phyloP scores from a whole-genome alignment of 2,329 filamentous ascomycete genomes.

The Amylocarpus encephaloides region DNA sequence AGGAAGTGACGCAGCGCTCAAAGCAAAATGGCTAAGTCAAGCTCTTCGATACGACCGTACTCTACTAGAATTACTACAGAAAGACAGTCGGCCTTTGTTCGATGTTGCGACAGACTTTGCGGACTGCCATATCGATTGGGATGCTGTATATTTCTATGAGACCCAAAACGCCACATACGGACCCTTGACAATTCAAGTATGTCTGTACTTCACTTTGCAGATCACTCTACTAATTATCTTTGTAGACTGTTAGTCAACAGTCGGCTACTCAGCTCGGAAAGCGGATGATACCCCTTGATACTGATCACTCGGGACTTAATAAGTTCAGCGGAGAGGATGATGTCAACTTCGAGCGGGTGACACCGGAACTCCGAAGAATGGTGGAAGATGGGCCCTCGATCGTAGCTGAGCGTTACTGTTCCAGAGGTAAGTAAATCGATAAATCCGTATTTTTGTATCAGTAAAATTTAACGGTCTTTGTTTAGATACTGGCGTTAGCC shows the following conservation, averaged over 20 bases:
- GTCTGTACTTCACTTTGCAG: too few relatives aligned
- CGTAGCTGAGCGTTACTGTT: slow-evolving; percentile 2
- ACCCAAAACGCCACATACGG: too few relatives aligned
- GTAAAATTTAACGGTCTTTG: too few relatives aligned
- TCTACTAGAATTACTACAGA: slow-evolving; percentile 9
- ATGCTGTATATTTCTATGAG: slow-evolving; percentile 12
- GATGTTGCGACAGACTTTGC: slow-evolving; percentile 7
- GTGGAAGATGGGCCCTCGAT: slow-evolving; percentile 7
- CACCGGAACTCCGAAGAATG: slow-evolving; percentile 15
- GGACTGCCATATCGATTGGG: slow-evolving; percentile 4
- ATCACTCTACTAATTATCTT: too few relatives aligned
- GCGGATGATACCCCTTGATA: slow-evolving; percentile 14
- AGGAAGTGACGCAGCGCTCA: slow-evolving; percentile 10
- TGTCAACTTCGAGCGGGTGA: slow-evolving; percentile 10
- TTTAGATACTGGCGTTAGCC: too few relatives aligned
- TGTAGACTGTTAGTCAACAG: slow-evolving; percentile 1
- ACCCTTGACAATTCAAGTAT: too few relatives aligned
- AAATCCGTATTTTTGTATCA: too few relatives aligned
- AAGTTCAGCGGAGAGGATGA: slow-evolving; percentile 16
- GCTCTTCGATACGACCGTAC: neutral
- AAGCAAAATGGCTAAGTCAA: slow-evolving; percentile 5
- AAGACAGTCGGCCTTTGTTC: slow-evolving; percentile 5
- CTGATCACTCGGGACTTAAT: slow-evolving; percentile 17
- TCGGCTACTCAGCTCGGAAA: slow-evolving; percentile 10
- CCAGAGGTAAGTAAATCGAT: too few relatives aligned